Conservation (phyloP, 345 rosid genomes). For the Stellera chamaejasme region DNA sequence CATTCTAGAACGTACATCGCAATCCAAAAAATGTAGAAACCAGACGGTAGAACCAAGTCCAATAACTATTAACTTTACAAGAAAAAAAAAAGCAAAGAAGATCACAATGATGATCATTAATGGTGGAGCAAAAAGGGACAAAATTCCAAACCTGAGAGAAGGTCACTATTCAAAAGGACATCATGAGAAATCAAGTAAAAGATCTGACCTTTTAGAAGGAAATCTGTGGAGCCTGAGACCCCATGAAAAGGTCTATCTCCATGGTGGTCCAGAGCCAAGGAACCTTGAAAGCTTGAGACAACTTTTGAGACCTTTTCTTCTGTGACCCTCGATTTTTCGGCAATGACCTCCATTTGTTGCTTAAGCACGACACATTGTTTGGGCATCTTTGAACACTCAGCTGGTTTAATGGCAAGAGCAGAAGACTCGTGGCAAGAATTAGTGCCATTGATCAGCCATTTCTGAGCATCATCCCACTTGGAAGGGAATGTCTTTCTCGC, state of each 20-base stretch:
- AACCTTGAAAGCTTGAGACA: slow-evolving; percentile 25
- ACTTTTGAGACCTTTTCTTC: slow-evolving; percentile 34
- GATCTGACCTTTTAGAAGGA: slow-evolving; percentile 55
- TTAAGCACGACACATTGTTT: slow-evolving; percentile 27
- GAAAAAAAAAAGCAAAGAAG: slow-evolving; percentile 14
- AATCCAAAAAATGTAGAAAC: background rate
- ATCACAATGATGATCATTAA: background rate
- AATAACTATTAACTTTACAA: slow-evolving; percentile 10
- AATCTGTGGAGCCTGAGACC: slow-evolving; percentile 36
- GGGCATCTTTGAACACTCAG: slow-evolving; percentile 22
- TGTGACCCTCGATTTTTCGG: slow-evolving; percentile 62
- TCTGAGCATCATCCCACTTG: slow-evolving; percentile 94
- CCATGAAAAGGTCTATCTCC: slow-evolving; percentile 28
- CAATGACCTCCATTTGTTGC: slow-evolving; percentile 37
- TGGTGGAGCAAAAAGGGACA: slow-evolving; percentile 12
- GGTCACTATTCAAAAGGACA: background rate
- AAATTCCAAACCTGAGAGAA: slow-evolving; percentile 3
- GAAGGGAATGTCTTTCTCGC: slow-evolving; percentile 78
- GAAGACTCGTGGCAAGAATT: slow-evolving; percentile 59
- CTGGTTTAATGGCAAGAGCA: slow-evolving; percentile 43
- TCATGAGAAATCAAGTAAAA: slow-evolving; percentile 1
- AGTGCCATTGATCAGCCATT: slow-evolving; percentile 51
- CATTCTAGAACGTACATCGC: too few relatives aligned
- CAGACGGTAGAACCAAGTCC: slow-evolving; percentile 2
- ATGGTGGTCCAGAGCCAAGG: slow-evolving; percentile 27